Conservation (phyloP, 441 rosid genomes). For the Viola pubescens region DNA sequence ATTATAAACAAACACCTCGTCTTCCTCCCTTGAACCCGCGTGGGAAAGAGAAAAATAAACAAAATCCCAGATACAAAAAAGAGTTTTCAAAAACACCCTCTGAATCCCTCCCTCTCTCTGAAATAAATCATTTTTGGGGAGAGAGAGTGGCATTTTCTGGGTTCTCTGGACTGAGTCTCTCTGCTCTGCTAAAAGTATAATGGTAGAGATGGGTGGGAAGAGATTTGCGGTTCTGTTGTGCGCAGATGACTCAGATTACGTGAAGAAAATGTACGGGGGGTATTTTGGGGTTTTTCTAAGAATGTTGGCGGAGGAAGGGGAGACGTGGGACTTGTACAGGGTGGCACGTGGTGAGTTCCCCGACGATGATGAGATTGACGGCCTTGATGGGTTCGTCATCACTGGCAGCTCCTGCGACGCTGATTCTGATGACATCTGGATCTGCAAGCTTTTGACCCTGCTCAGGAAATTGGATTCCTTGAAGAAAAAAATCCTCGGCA, state of each 20-base stretch:
- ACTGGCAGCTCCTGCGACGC: constrained; percentile 70
- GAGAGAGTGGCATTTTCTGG: constrained; percentile 1
- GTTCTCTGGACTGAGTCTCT: too few species aligned
- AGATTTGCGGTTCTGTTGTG: constrained; percentile 43
- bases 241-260: constrained; percentile 53
- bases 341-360: constrained; percentile 47
- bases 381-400: constrained; percentile 55
- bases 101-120: not conserved
- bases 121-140: constrained; percentile 2
- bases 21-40: too few species aligned
- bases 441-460: constrained; percentile 38
- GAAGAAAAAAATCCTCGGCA: constrained; percentile 53
- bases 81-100: not conserved
- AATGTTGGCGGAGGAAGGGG: constrained; percentile 48
- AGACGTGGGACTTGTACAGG: constrained; percentile 43
- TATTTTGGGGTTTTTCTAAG: constrained; percentile 43
- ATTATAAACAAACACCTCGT: too few species aligned
- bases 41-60: not conserved
- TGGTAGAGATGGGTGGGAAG: constrained; percentile 21
- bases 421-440: constrained; percentile 52
- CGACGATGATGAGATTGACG: constrained; percentile 32
- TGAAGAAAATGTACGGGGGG: constrained; percentile 44
- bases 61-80: not conserved
- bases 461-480: constrained; percentile 36
- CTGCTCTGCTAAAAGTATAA: too few species aligned